phyloP scores from a whole-genome alignment of 352 stramenopile genomes.

The Blastocystis sp. region DNA sequence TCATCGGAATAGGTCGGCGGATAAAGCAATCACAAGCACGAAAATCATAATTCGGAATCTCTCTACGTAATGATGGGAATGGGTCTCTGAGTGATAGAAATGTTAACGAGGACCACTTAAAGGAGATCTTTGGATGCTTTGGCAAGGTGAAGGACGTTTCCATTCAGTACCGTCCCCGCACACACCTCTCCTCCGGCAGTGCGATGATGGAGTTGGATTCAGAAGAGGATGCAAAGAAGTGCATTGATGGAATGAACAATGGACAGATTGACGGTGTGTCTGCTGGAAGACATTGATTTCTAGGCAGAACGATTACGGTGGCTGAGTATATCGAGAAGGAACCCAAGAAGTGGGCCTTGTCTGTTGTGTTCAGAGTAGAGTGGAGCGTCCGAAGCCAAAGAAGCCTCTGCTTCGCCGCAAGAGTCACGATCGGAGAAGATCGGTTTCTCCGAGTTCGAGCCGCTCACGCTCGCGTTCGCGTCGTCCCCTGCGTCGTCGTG shows the following conservation, averaged over 20 bases:
- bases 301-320: not conserved
- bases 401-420: slow-evolving; percentile 37
- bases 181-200: not conserved
- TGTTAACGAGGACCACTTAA: slow-evolving; percentile 34
- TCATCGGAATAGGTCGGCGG: not conserved
- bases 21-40: not conserved
- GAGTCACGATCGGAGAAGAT: not conserved
- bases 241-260: slow-evolving; percentile 24
- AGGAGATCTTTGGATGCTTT: slow-evolving; percentile 41
- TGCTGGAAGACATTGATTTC: not conserved
- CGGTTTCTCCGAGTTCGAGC: not conserved
- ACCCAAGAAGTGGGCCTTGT: not conserved
- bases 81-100: not conserved
- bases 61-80: not conserved
- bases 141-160: not conserved
- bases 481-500: not conserved
- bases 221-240: not conserved
- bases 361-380: too few species aligned
- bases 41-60: slow-evolving; percentile 2
- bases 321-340: not conserved
- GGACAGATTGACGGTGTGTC: slow-evolving; percentile 18
- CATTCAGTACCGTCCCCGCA: not conserved
- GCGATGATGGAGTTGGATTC: not conserved
- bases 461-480: not conserved
- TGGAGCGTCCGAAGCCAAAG: not conserved